Conservation (phyloP, 2,329 filamentous ascomycete species). For the Exophiala calicioides region DNA sequence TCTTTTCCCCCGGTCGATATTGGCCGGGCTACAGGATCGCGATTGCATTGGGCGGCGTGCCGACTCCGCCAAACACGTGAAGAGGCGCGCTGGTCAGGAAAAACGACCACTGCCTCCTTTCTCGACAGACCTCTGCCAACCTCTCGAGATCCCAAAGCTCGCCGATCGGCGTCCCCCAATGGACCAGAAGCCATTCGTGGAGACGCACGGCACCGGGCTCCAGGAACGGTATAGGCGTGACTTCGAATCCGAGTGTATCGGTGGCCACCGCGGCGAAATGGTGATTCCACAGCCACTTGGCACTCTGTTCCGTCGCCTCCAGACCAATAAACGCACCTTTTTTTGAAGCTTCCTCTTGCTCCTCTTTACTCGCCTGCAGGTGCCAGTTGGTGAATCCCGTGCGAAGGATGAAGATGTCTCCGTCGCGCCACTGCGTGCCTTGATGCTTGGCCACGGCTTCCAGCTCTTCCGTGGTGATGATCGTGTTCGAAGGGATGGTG, state of each 20-base stretch:
- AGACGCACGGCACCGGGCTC: not conserved
- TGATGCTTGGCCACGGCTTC: constrained; percentile 16
- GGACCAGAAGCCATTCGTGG: constrained; percentile 26
- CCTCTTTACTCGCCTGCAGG: not conserved
- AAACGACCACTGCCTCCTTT: constrained; percentile 42
- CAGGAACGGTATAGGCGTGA: not conserved
- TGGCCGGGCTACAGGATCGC: constrained; percentile 20
- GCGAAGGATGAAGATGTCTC: constrained; percentile 29
- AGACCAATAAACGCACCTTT: constrained; percentile 26
- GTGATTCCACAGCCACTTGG: constrained; percentile 36
- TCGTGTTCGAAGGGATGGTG: constrained; percentile 40
- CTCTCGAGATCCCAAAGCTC: constrained; percentile 40
- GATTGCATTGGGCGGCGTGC: constrained; percentile 23
- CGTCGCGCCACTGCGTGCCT: constrained; percentile 17
- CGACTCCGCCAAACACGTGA: constrained; percentile 25
- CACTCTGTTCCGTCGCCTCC: constrained; percentile 33
- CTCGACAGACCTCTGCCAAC: constrained; percentile 38
- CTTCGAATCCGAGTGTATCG: constrained; percentile 34
- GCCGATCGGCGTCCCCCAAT: constrained; percentile 31
- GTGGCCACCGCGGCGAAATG: constrained; percentile 37
- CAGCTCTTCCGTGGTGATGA: constrained; percentile 27
- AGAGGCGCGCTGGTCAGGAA: constrained; percentile 45
- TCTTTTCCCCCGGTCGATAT: not conserved
- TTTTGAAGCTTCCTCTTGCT: not conserved
- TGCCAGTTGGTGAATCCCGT: constrained; percentile 26